phyloP scores from a whole-genome alignment of 306 rosid species.

The Begonia peltatifolia region DNA sequence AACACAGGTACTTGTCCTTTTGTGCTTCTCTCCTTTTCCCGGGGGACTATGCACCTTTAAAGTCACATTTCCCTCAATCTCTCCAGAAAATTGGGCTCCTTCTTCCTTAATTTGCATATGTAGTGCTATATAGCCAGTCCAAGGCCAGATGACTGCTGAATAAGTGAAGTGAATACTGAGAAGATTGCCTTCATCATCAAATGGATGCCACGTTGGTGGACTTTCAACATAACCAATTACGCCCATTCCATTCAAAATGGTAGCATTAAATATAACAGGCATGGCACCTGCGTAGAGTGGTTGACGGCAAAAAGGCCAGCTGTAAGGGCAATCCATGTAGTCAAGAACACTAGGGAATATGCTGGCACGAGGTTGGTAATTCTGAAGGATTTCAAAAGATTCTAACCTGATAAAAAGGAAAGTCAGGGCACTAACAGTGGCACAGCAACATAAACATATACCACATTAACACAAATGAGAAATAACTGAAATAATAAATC shows the following conservation, averaged over 20 bases:
- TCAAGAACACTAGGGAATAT: constrained; percentile 84
- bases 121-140: constrained; percentile 94
- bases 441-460: not conserved
- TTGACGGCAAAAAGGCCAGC: constrained; percentile 98
- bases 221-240: constrained; percentile 71
- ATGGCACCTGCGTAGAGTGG: constrained; percentile 95
- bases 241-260: constrained; percentile 96
- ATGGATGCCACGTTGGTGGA: constrained; percentile 87
- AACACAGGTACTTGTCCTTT: constrained; percentile 52
- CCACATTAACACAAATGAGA: not conserved
- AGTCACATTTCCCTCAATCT: constrained; percentile 82
- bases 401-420: constrained; percentile 55
- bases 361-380: constrained; percentile 80
- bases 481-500: not conserved
- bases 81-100: constrained; percentile 81
- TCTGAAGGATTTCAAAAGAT: constrained; percentile 81
- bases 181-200: constrained; percentile 82
- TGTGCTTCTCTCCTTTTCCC: constrained; percentile 47
- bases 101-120: constrained; percentile 95
- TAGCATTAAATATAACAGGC: constrained; percentile 94
- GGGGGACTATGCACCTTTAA: constrained; percentile 76
- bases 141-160: constrained; percentile 86
- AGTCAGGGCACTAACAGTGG: constrained; percentile 5
- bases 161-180: constrained; percentile 80
- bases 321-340: constrained; percentile 81